Conservation (phyloP, 345 rosid genomes). For the Camelina hispida region DNA sequence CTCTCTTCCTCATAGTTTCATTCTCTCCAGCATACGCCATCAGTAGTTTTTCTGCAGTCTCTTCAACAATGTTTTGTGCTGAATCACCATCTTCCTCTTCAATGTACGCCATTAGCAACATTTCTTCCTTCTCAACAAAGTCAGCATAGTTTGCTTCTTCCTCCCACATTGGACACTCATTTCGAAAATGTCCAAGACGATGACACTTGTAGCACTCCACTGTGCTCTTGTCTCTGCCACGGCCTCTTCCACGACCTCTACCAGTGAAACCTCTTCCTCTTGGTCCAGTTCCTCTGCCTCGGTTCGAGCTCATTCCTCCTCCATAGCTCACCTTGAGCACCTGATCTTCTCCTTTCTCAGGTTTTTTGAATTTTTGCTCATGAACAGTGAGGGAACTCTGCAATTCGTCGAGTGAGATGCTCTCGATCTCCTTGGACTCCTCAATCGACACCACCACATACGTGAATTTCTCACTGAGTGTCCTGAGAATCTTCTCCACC, state of each 20-base stretch:
- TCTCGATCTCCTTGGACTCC: not conserved
- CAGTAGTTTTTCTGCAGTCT: not conserved
- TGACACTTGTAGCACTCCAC: not conserved
- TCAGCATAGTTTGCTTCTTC: no score
- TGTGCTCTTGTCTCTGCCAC: not conserved
- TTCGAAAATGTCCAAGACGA: no score
- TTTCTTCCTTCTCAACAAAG: no score
- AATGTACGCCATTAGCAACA: no score
- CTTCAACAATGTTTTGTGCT: fast-evolving
- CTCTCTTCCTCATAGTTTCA: no score
- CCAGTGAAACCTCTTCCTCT: not conserved
- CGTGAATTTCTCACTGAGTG: not conserved
- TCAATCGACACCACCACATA: not conserved
- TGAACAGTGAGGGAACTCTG: not conserved
- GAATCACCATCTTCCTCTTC: no score
- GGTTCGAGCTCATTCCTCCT: no score
- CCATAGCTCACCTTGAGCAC: not conserved
- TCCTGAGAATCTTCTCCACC: not conserved
- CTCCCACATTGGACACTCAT: no score
- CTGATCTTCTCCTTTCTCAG: not conserved
- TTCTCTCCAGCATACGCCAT: not conserved
- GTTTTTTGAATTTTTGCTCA: not conserved
- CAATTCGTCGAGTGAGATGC: not conserved
- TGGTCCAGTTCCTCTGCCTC: not conserved
- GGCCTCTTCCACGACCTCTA: not conserved